Percentiles rank a stretch among this genome's conserved stretches.
These are phyloP conservation scores for Penicillium palitans DNA, from an alignment of 2,329 filamentous ascomycete species.

Conservation along the genomic window DNA sequence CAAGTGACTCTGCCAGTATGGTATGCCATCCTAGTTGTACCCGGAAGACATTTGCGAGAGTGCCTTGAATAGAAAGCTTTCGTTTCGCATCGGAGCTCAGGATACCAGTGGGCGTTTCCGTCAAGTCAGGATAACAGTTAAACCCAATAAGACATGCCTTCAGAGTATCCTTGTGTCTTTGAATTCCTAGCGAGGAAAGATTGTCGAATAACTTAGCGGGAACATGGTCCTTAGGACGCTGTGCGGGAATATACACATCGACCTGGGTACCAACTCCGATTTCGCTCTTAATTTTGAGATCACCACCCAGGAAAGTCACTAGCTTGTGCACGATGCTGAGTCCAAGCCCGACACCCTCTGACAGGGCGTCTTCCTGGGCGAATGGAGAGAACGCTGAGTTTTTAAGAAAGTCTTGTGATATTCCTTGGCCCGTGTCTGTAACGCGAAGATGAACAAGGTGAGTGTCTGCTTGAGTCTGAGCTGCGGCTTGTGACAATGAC, in stretches of 20 bases:
- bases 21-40: slow-evolving; percentile 28
- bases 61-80: slow-evolving; percentile 29
- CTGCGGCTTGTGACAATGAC: slow-evolving; percentile 21
- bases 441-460: slow-evolving; percentile 46
- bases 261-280: slow-evolving; percentile 31
- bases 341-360: slow-evolving; percentile 63
- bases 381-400: slow-evolving; percentile 63
- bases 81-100: slow-evolving; percentile 31
- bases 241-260: slow-evolving; percentile 31
- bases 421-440: slow-evolving; percentile 64
- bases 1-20: slow-evolving; percentile 26
- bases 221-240: not conserved
- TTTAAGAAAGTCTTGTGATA: slow-evolving; percentile 59
- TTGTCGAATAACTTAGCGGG: not conserved
- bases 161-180: not conserved
- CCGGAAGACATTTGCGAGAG: slow-evolving; percentile 28
- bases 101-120: slow-evolving; percentile 23
- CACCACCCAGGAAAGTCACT: slow-evolving; percentile 57
- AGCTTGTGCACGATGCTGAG: slow-evolving; percentile 62
- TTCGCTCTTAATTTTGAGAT: slow-evolving; percentile 54
- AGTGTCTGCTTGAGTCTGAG: slow-evolving; percentile 9
- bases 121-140: slow-evolving; percentile 26
- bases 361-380: slow-evolving; percentile 59
- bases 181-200: not conserved
- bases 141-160: slow-evolving; percentile 33